A percentile compares a stretch with the other conserved stretches of the same genome.
These are phyloP conservation scores for Lactarius hatsudake DNA, from an alignment of 768 basidiomycete species.

Conservation along the genomic window DNA sequence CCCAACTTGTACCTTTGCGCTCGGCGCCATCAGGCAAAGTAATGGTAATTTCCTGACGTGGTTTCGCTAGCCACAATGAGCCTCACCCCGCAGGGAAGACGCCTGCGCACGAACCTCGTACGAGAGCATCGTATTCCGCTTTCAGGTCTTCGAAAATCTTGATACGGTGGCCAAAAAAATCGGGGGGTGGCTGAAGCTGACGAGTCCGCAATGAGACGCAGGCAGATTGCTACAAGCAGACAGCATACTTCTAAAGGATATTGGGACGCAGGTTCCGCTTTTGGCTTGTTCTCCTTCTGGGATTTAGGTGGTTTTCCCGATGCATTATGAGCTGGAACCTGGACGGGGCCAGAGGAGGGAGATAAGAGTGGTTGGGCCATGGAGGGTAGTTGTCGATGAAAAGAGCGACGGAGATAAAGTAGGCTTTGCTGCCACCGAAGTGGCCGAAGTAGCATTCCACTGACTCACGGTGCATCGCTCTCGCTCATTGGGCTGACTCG, in stretches of 20 bases:
- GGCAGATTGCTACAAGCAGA: background rate
- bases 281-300: conserved; percentile 47
- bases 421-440: conserved; percentile 19
- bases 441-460: conserved; percentile 22
- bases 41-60: conserved; percentile 77
- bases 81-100: background rate
- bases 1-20: conserved; percentile 86
- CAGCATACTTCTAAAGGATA: conserved; percentile 61
- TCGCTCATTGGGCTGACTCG: background rate
- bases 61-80: conserved; percentile 54
- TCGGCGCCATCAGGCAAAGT: conserved; percentile 85
- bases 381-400: conserved; percentile 32
- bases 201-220: conserved; percentile 21
- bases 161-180: conserved; percentile 86
- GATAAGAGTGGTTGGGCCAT: conserved; percentile 54
- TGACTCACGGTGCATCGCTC: background rate
- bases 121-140: conserved; percentile 75
- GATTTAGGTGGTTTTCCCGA: conserved; percentile 32
- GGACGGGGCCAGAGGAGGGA: conserved; percentile 50
- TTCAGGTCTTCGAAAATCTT: conserved; percentile 87
- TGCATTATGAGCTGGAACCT: conserved; percentile 39
- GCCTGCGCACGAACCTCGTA: conserved; percentile 55
- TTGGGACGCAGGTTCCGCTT: conserved; percentile 38
- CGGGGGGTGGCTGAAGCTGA: conserved; percentile 79
- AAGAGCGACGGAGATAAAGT: conserved; percentile 21